phyloP scores from a whole-genome alignment of 2,329 filamentous ascomycete species.

The Talaromyces sp. region DNA sequence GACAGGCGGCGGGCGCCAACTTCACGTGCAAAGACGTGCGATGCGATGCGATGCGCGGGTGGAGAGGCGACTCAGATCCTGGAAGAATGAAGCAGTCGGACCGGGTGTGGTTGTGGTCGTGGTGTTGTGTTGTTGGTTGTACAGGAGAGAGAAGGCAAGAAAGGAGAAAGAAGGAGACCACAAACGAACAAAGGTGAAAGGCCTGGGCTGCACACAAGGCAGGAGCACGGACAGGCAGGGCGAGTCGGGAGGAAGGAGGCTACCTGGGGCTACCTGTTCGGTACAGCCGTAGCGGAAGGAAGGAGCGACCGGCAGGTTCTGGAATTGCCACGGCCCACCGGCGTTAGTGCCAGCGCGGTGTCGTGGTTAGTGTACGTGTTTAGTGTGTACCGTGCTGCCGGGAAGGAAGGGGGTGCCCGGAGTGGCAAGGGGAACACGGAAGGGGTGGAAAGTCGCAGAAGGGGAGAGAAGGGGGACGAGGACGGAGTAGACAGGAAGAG shows the following conservation, averaged over 20 bases:
- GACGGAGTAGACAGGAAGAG: neutral
- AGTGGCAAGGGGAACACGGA: too few species aligned
- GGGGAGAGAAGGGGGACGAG: neutral
- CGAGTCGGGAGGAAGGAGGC: neutral
- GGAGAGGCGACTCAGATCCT: neutral
- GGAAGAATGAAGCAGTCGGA: neutral
- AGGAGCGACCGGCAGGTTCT: neutral
- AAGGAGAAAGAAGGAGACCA: neutral
- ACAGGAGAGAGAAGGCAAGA: neutral
- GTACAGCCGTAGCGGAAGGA: constrained; percentile 5
- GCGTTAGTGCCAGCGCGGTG: neutral
- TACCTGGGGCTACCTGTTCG: neutral
- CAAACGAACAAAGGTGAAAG: neutral
- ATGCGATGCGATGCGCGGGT: neutral
- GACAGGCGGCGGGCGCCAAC: neutral
- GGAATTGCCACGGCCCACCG: constrained; percentile 1
- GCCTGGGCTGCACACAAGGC: neutral
- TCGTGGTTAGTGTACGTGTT: too few species aligned
- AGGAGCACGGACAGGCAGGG: neutral
- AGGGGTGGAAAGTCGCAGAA: neutral
- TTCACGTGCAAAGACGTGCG: neutral
- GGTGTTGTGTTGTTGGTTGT: neutral
- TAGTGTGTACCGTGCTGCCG: neutral
- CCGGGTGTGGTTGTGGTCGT: too few species aligned
- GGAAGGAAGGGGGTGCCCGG: neutral